These are phyloP conservation scores for Ashbya aceris DNA, from an alignment of 1,139 yeast species.

Conservation along the genomic window DNA sequence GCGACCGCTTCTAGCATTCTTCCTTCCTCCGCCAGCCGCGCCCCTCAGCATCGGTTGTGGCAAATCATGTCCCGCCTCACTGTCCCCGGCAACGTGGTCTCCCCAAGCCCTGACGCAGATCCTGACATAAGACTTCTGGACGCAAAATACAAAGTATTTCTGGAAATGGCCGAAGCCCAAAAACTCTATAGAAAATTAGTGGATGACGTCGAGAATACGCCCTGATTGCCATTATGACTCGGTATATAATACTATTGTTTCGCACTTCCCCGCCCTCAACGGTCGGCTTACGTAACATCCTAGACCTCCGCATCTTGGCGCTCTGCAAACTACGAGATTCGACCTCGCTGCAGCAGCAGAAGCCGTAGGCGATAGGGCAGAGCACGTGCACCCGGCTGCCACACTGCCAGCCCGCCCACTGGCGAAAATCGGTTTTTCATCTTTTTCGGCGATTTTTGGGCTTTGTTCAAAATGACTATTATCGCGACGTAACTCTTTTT, in stretches of 20 bases:
- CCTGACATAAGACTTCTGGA: conserved; percentile 63
- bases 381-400: no score
- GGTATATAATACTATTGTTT: neutral
- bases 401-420: no score
- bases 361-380: no score
- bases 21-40: conserved; percentile 3
- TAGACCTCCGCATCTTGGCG: no score
- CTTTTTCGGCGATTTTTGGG: neutral
- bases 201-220: conserved; percentile 38
- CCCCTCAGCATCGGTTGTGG: conserved; percentile 59
- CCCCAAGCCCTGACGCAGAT: conserved; percentile 48
- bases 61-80: conserved; percentile 75
- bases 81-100: conserved; percentile 70
- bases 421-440: no score
- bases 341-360: no score
- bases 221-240: neutral
- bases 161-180: conserved; percentile 81
- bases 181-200: conserved; percentile 64
- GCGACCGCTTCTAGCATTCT: neutral
- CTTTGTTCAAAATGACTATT: neutral
- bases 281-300: no score
- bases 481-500: conserved; percentile 1
- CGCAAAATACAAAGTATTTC: conserved; percentile 73
- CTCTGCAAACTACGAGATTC: no score
- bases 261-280: no score